Evolutionary conservation across 352 stramenopile genomes (phyloP).

Genomic region (Globisporangium spinosum): DNA sequence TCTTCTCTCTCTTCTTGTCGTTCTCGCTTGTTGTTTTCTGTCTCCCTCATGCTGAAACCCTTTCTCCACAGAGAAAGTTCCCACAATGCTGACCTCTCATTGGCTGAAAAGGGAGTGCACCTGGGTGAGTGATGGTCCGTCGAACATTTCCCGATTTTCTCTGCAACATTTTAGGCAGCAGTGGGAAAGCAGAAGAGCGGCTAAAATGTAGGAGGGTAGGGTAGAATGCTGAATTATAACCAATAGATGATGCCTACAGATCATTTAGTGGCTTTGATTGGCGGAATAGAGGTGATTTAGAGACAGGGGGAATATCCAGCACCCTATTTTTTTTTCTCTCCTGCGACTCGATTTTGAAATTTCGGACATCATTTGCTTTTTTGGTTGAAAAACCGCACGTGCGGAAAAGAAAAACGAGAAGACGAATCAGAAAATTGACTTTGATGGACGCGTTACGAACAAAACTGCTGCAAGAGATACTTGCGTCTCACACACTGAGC

Average conservation of each 20-base stretch:
- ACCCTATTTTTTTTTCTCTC: background rate
- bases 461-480: background rate
- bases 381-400: background rate
- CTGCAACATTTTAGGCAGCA: conserved; percentile 5
- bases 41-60: background rate
- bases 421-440: conserved; percentile 10
- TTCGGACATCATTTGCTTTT: background rate
- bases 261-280: background rate
- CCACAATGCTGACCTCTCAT: conserved; percentile 22
- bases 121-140: conserved; percentile 25
- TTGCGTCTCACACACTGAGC: too few relatives aligned
- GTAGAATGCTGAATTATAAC: background rate
- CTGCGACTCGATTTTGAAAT: background rate
- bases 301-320: background rate
- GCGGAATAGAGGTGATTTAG: background rate
- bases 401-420: background rate
- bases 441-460: background rate
- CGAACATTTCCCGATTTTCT: background rate
- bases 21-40: background rate
- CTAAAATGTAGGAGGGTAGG: background rate
- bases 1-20: background rate
- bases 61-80: conserved; percentile 32
- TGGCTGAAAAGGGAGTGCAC: conserved; percentile 17
- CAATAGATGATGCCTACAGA: background rate
- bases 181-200: background rate